These are phyloP conservation scores for Shiraia sp. DNA, from an alignment of 2,329 filamentous ascomycete genomes.

Conservation along the genomic window DNA sequence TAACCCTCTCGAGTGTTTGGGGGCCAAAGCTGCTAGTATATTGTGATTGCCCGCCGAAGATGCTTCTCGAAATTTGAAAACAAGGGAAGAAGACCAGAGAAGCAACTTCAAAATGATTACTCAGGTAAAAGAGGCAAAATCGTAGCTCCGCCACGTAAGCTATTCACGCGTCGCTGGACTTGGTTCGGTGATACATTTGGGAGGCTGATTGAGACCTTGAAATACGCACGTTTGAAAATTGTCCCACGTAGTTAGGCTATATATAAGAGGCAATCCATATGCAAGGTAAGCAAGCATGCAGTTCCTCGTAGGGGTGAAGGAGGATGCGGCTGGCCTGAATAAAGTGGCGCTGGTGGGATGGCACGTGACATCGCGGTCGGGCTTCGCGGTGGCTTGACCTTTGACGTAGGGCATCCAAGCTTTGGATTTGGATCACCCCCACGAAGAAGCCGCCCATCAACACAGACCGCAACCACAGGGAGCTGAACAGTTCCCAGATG, in stretches of 20 bases:
- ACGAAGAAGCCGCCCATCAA: too few species aligned
- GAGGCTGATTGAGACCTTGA: conserved; percentile 8
- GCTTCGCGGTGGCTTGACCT: conserved; percentile 17
- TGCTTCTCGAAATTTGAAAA: too few species aligned
- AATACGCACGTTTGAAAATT: too few species aligned
- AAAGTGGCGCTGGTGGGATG: conserved; percentile 12
- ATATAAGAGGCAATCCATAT: conserved; percentile 13
- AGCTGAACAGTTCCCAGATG: neutral
- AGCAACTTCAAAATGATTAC: conserved; percentile 8
- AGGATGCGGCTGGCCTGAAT: conserved; percentile 13
- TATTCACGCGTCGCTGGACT: conserved; percentile 26
- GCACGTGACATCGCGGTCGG: conserved; percentile 14
- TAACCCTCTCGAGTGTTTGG: too few species aligned
- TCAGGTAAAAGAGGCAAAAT: conserved; percentile 15
- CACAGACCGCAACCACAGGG: neutral
- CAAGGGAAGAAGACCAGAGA: conserved; percentile 8
- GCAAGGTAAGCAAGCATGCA: conserved; percentile 18
- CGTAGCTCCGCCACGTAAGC: conserved; percentile 29
- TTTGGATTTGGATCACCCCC: too few species aligned
- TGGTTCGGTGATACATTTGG: conserved; percentile 13
- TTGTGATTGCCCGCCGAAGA: too few species aligned
- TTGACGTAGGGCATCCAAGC: conserved; percentile 4
- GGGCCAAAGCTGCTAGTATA: too few species aligned
- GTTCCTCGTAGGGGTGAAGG: conserved; percentile 9
- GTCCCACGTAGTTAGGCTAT: too few species aligned